These are phyloP conservation scores for Parasitella parasitica DNA, from an alignment of 371 early-diverging fungal species.

Conservation along the genomic window DNA sequence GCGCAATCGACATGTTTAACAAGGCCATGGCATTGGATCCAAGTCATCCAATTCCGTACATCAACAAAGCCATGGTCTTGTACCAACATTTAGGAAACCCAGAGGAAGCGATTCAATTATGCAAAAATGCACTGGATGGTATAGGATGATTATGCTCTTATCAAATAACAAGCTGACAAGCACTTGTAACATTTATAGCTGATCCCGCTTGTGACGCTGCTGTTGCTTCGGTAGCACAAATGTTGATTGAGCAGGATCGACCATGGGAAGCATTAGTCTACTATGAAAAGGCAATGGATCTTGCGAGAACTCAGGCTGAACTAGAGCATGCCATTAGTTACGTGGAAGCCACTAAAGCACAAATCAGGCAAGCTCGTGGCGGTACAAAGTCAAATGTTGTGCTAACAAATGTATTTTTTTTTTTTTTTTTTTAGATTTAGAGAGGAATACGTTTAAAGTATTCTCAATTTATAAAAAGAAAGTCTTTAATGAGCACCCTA, in stretches of 20 bases:
- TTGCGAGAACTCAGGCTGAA: constrained; percentile 88
- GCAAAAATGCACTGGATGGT: constrained; percentile 79
- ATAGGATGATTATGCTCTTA: constrained; percentile 56
- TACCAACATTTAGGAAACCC: constrained; percentile 78
- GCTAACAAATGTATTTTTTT: no score
- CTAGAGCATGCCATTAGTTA: constrained; percentile 81
- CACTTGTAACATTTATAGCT: not conserved
- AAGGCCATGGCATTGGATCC: constrained; percentile 70
- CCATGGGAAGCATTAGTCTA: constrained; percentile 78
- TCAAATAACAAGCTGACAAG: not conserved
- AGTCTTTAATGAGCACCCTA: no score
- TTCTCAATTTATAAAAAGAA: no score
- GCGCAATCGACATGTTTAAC: constrained; percentile 70
- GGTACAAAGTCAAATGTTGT: not conserved
- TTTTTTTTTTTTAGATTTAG: no score
- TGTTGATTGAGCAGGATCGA: constrained; percentile 81
- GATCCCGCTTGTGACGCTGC: constrained; percentile 77
- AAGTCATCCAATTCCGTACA: constrained; percentile 83
- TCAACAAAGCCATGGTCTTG: constrained; percentile 89
- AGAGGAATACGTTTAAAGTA: no score
- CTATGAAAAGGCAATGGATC: constrained; percentile 79
- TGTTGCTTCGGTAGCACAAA: constrained; percentile 86
- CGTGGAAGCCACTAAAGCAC: constrained; percentile 57
- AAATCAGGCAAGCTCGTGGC: constrained; percentile 9
- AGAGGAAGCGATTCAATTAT: constrained; percentile 70